Evolutionary conservation across 768 basidiomycete genomes (phyloP).

Genomic region (Termitomyces sp.): DNA sequence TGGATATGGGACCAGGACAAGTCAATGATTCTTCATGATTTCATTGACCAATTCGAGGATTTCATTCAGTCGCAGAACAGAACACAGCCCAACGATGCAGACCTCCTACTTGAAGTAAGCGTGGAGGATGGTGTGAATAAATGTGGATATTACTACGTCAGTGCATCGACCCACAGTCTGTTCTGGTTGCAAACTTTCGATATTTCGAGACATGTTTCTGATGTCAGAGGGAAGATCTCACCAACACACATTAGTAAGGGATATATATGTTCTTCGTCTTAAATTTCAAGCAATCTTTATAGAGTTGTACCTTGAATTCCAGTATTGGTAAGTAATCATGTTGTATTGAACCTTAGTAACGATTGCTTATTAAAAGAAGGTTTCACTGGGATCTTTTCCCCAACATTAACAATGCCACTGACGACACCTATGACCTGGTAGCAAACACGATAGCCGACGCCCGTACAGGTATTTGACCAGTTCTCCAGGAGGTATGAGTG

Average conservation of each 20-base stretch:
- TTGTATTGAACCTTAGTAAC: not conserved
- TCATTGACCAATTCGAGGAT: not conserved
- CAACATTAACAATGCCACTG: not conserved
- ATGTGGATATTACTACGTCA: slow-evolving; percentile 3
- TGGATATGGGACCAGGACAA: not conserved
- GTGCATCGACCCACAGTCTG: not conserved
- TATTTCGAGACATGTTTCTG: not conserved
- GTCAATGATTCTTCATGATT: not conserved
- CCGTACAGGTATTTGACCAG: not conserved
- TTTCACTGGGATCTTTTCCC: slow-evolving; percentile 4
- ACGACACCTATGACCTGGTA: not conserved
- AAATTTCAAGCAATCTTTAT: not conserved
- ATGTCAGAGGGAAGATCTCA: not conserved
- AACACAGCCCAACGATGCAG: not conserved
- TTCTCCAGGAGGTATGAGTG: not conserved
- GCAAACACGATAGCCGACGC: slow-evolving; percentile 4
- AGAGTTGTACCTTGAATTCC: slow-evolving; percentile 7
- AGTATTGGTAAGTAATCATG: slow-evolving; percentile 5
- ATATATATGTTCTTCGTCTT: not conserved
- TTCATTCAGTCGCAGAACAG: not conserved
- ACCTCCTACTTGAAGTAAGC: slow-evolving; percentile 1
- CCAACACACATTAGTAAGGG: not conserved
- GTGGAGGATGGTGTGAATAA: not conserved
- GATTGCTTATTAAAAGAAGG: not conserved
- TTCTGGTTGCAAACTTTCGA: slow-evolving; percentile 4